Base-by-base conservation (phyloP, 441 rosid genomes). In the Pelargonium myrrhifolium region DNA sequence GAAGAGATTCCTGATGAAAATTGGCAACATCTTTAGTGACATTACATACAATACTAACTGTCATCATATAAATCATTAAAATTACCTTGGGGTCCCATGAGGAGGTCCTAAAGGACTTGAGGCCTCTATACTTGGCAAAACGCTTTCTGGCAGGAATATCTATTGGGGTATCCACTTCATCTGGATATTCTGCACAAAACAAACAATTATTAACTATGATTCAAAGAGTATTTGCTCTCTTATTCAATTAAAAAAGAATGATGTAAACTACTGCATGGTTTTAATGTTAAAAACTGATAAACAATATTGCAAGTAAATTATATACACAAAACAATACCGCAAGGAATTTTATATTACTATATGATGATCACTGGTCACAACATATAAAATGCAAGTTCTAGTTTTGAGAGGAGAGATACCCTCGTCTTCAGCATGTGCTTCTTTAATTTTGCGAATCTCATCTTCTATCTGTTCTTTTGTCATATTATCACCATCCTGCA, bases 41-140 rank as follows among this genome's bases (percentile, higher is more conserved):
- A 15, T 20, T 55, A 43, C 10, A 68, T 35, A 66, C 21, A 37
- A 76, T 55, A 70, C 21, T 8, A 22, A 70, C 71, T 39, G 66
- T 63, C 61, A 62, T 24, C 18, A 74, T 51, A 65, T 43, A 51
- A 69, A 63, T 63, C n/a, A 24, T 31, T 58, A 63, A 66, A 53
- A 65, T 62, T 83, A 94, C 99, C 76, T 92, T 91, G n/a, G 96
- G 96, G 79, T 94, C 99, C 99, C 99, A 92, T n/a, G 86, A 78
- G 47, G 98, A 94, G 60, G 97, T 92, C 84, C 99, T 87, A 68
- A 94, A 88, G 75, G 98, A 94, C 81, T 94, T 88, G 63, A 94
- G 81, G 72, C 99, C 97, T 79, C 99, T 88, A 81, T 83, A 92
- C 82, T 92, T 88, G 17, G 92, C 91, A 68, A 93, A 92, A 24